Conservation (phyloP, 805 yeast species). For the Naumovozyma dairenensis region DNA sequence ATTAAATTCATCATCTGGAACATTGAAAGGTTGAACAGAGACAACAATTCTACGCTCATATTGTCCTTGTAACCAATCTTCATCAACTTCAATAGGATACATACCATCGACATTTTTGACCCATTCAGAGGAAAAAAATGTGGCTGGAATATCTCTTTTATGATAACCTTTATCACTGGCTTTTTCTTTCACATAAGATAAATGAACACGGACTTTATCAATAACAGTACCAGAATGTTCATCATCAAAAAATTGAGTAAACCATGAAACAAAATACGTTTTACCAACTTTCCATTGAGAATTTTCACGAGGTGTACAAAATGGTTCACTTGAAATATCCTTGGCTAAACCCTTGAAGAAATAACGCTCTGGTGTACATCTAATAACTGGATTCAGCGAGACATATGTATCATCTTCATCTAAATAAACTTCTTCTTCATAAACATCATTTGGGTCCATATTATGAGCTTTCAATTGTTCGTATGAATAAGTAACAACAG, state of each 20-base stretch:
- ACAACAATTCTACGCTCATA: constrained; percentile 48
- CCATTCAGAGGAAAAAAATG: constrained; percentile 72
- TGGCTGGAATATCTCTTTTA: constrained; percentile 33
- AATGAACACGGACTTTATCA: constrained; percentile 54
- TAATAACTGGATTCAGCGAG: constrained; percentile 61
- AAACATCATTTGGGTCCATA: constrained; percentile 50
- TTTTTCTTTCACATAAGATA: constrained; percentile 53
- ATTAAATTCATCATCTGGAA: constrained; percentile 57
- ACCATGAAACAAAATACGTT: constrained; percentile 78
- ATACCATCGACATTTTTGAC: constrained; percentile 50
- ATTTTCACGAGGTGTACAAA: constrained; percentile 71
- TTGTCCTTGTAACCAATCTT: constrained; percentile 53
- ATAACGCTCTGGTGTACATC: constrained; percentile 79
- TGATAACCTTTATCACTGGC: constrained; percentile 47
- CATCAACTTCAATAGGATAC: constrained; percentile 49
- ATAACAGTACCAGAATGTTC: constrained; percentile 34
- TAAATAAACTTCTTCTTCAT: constrained; percentile 43
- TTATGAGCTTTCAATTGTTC: constrained; percentile 65
- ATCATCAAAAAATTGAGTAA: constrained; percentile 45
- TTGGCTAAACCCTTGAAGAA: constrained; percentile 54
- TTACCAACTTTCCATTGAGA: constrained; percentile 45
- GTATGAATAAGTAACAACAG: constrained; percentile 45
- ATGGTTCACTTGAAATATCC: constrained; percentile 55
- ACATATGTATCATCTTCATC: constrained; percentile 71
- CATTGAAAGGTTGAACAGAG: constrained; percentile 63